Base-by-base conservation (phyloP, 106 monocot species). In the Gastrodia elata region DNA sequence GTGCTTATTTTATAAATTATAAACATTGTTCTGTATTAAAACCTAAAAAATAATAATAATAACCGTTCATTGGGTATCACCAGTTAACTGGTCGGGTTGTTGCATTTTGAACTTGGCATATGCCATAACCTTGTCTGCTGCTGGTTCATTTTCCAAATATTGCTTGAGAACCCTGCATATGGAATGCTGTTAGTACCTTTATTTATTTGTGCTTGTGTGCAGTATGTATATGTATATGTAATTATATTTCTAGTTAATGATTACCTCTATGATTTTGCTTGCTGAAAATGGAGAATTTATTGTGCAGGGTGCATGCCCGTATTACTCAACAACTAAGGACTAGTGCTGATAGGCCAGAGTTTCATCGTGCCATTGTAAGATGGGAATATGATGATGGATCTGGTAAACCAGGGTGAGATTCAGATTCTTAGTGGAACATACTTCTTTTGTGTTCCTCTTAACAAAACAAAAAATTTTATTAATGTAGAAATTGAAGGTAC, bases 361-460 rank as follows among this genome's bases (percentile, higher is more conserved):
- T 76, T 78, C 93, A 93, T 77, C 82, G 93, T 77, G 93, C 84
- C 59, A 74, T 91, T 46, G 39, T 98, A 79, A 82, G 82, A 79
- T 98, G 93, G 90, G 75, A 79, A 48, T 70, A 74, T 81, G 65
- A 88, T 80, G 84, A 86, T 78, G 93, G 85, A 75, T 77, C 81
- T 70, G 88, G 86, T 68, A 58, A 1, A 70, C 86, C 90, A 33
- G 86, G 98, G 98, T 98, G 76, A 78, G 73, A 64, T 75, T 18
- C 22, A 33, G 15, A n/a, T 32, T 56, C 36, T 27, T 68, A 37
- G 44, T 25, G 22, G 20, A 15, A 67, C 24, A 36, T 37, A 65
- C 10, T 65, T n/a, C n/a, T n/a, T n/a, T n/a, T n/a, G n/a, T n/a
- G n/a, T n/a, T n/a, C n/a, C n/a, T n/a, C n/a, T n/a, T n/a, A n/a